Percentiles rank a stretch among this genome's conserved stretches.
Evolutionary conservation across 2,329 filamentous ascomycete species (phyloP).

Genomic region (Fusarium succisae): DNA sequence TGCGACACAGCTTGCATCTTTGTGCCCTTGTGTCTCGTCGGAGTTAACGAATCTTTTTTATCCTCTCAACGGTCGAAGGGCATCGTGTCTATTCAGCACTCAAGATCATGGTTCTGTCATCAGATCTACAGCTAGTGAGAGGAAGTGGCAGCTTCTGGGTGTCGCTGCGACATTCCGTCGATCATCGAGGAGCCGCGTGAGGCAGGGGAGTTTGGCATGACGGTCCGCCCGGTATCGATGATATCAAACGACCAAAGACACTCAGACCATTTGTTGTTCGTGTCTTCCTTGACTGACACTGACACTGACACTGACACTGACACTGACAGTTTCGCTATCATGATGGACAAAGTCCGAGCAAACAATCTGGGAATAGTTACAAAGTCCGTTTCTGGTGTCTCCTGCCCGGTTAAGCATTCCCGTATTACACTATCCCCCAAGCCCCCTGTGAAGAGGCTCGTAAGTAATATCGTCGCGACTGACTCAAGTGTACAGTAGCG

Average conservation of each 20-base stretch:
- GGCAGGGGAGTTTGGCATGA: neutral
- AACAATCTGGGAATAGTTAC: neutral
- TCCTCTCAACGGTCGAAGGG: neutral
- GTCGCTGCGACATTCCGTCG: constrained; percentile 9
- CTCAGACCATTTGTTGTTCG: neutral
- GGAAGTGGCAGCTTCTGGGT: neutral
- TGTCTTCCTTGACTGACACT: neutral
- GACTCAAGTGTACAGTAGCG: constrained; percentile 28
- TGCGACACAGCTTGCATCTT: constrained; percentile 2
- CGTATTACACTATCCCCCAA: neutral
- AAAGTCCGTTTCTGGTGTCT: neutral
- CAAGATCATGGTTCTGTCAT: neutral
- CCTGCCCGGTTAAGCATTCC: constrained; percentile 12
- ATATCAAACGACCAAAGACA: neutral
- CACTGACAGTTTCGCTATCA: neutral
- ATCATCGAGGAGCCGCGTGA: constrained; percentile 22
- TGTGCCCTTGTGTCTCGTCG: constrained; percentile 1
- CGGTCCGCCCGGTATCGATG: neutral
- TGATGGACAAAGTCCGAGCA: constrained; percentile 10
- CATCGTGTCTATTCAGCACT: neutral
- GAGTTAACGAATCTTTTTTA: constrained; percentile 4
- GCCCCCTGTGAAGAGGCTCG: neutral
- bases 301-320: neutral
- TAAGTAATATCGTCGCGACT: constrained; percentile 8
- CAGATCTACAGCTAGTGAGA: constrained; percentile 8